phyloP scores from a whole-genome alignment of 1,139 yeast species.

The Arxiozyma slooffiae region DNA sequence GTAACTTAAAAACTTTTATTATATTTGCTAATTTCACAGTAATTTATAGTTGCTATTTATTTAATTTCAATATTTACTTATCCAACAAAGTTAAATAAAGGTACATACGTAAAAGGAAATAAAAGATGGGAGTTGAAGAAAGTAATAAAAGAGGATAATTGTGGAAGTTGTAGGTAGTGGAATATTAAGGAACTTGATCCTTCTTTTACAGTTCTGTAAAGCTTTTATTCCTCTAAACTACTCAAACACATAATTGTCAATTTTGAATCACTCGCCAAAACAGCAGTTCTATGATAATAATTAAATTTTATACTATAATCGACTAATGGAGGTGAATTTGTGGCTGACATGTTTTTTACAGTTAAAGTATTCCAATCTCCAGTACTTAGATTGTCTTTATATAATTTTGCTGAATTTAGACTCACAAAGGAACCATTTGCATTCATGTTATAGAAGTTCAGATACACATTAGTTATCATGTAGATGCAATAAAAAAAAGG shows the following conservation, averaged over 20 bases:
- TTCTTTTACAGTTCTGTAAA: slow-evolving; percentile 32
- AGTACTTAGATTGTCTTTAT: slow-evolving; percentile 11
- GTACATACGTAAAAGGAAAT: too few relatives aligned
- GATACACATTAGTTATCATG: too few relatives aligned
- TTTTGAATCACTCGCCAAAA: slow-evolving; percentile 53
- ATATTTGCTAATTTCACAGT: too few relatives aligned
- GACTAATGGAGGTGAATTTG: slow-evolving; percentile 45
- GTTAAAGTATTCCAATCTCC: slow-evolving; percentile 28
- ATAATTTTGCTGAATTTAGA: slow-evolving; percentile 4
- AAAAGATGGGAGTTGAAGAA: too few relatives aligned
- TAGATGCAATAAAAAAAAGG: too few relatives aligned
- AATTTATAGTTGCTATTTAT: too few relatives aligned
- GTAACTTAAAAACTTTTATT: too few relatives aligned
- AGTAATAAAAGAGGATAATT: not conserved
- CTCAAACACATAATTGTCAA: slow-evolving; percentile 52
- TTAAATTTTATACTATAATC: slow-evolving; percentile 48
- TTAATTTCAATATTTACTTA: not conserved
- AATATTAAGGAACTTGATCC: slow-evolving; percentile 2
- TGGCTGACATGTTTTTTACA: slow-evolving; percentile 45
- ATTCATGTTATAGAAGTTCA: too few relatives aligned
- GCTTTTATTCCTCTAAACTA: slow-evolving; percentile 44
- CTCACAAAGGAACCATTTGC: slow-evolving; percentile 3
- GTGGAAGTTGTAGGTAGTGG: not conserved
- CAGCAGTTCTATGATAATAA: slow-evolving; percentile 51
- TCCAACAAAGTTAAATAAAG: too few relatives aligned